Conservation (phyloP, 495 filamentous ascomycete genomes). For the Penicillium argentinense region DNA sequence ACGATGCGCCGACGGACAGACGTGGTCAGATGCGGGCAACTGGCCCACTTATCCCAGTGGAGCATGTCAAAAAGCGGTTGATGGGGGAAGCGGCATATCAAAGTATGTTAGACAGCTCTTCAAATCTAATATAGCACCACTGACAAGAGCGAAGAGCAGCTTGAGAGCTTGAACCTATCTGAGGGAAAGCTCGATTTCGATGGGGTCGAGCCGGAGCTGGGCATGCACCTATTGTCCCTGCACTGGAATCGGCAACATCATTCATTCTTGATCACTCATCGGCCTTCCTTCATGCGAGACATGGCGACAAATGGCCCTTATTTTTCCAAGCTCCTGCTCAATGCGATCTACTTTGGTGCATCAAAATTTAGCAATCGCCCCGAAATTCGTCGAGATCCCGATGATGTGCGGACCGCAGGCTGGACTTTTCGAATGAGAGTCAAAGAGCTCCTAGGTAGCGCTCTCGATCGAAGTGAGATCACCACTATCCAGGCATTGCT, state of each 20-base stretch:
- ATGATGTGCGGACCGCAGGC: conserved; percentile 23
- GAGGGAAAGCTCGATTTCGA: conserved; percentile 40
- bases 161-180: conserved; percentile 29
- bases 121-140: not conserved
- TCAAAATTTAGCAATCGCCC: conserved; percentile 32
- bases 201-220: conserved; percentile 38
- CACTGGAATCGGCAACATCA: conserved; percentile 43
- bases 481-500: conserved; percentile 31
- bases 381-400: conserved; percentile 31
- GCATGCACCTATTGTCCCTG: conserved; percentile 39
- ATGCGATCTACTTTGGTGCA: conserved; percentile 40
- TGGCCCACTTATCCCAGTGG: conserved; percentile 12
- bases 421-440: conserved; percentile 29
- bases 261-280: conserved; percentile 33
- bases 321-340: conserved; percentile 41
- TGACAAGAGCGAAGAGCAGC: conserved; percentile 17
- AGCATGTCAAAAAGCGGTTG: conserved; percentile 19
- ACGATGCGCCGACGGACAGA: conserved; percentile 23
- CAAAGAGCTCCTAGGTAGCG: conserved; percentile 27
- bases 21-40: conserved; percentile 2
- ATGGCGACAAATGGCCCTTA: conserved; percentile 38
- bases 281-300: conserved; percentile 43
- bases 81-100: conserved; percentile 31
- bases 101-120: conserved; percentile 13
- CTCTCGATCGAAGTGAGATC: conserved; percentile 28